A percentile compares a stretch with the other conserved stretches of the same genome.
Conservation (phyloP, 1,284 basidiomycete species). For the Testicularia cyperi region DNA sequence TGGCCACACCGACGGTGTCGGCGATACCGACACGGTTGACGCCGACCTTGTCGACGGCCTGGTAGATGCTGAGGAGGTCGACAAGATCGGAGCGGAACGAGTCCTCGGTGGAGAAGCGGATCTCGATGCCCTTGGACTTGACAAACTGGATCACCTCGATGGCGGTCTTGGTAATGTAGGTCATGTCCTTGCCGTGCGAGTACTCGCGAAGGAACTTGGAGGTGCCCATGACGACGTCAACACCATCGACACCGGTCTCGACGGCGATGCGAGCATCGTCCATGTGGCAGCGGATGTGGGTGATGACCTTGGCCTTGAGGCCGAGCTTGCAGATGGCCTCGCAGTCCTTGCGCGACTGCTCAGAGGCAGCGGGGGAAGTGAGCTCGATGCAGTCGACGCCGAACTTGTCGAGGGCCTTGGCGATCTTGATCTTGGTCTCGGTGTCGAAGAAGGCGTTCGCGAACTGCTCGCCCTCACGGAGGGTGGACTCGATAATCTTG, state of each 20-base stretch:
- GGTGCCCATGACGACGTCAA: constrained; percentile 98
- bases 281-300: constrained; percentile 99
- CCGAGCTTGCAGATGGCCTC: constrained; percentile 99
- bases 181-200: constrained; percentile 99
- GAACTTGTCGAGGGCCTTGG: constrained; percentile 68
- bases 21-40: constrained; percentile 99
- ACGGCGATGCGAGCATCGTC: constrained; percentile 98
- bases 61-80: constrained; percentile 97
- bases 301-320: constrained; percentile 93
- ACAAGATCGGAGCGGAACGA: constrained; percentile 99
- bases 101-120: constrained; percentile 99
- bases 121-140: constrained; percentile 99
- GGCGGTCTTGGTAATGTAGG: constrained; percentile 95
- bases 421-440: constrained; percentile 99
- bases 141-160: constrained; percentile 99
- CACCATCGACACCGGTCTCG: constrained; percentile 96
- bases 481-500: constrained; percentile 90
- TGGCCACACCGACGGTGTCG: constrained; percentile 98
- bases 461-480: constrained; percentile 96
- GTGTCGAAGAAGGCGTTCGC: constrained; percentile 99
- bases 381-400: constrained; percentile 99
- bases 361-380: constrained; percentile 95
- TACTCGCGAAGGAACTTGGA: constrained; percentile 98
- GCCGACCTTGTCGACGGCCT: constrained; percentile 99
- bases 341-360: constrained; percentile 91